Base-by-base conservation (phyloP, 2,329 filamentous ascomycete species). In the Colletotrichum sp. region DNA sequence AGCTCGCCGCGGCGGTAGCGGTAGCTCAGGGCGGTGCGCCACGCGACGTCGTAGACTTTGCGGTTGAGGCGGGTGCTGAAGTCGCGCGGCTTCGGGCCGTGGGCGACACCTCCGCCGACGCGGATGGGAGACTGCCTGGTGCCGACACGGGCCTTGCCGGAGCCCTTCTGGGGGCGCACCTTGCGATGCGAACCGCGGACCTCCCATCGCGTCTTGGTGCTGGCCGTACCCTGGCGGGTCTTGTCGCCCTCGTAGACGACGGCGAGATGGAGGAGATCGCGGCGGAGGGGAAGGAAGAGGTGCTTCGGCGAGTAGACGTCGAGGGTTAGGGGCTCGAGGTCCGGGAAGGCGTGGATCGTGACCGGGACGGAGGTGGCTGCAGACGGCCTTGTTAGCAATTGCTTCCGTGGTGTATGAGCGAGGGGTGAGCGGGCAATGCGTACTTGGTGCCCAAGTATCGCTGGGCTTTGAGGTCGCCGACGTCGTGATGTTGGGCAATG, bases 41-140 rank as follows among this genome's bases (percentile, higher is more conserved):
- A 99, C 12, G 97, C 97, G 80, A 98, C 90, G 85, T 99, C 96
- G 87, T 99, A 99, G 64, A 98, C 92, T 88, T 99, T 99, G 83
- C 91, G 90, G 80, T 94, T 96, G 71, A 99, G 89, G 18, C 91
- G 90, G 26, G 96, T 98, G 76, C 92, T 92, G 83, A 99, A 99
- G 86, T 99, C 95, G 83, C 97, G 91, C 30, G 96, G 96, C 80
- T 96, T 93, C 32, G 97, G 97, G n/a, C 97, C 97, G 82, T 96
- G 95, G 1, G 93, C 89, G 80, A 98, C 96, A 85, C 96, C 96
- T 85, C 97, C 97, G 78, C 97, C 97, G 77, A 90, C 90, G 57
- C 95, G 86, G 84, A 98, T 91, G 4, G 97, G 97, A 62, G 93
- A 95, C 85, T 98, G 95, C 83, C 90, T 93, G 82, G 93, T 91